phyloP scores from a whole-genome alignment of 2,329 filamentous ascomycete species.

The Alternaria metachromatica region DNA sequence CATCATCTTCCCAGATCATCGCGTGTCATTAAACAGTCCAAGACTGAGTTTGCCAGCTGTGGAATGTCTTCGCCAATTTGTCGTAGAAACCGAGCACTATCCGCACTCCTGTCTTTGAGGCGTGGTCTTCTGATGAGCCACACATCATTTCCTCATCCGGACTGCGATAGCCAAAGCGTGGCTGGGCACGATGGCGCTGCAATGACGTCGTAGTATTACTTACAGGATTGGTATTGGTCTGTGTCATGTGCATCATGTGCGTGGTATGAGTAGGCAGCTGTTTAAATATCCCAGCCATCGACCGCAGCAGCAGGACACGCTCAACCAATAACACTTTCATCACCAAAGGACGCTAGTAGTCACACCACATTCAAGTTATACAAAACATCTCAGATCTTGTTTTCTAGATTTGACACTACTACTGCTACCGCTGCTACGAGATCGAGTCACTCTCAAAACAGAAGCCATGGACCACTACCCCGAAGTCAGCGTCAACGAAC shows the following conservation, averaged over 20 bases:
- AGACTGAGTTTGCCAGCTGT: conserved; percentile 1
- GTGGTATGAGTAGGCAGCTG: conserved; percentile 8
- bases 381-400: neutral
- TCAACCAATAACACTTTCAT: neutral
- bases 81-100: neutral
- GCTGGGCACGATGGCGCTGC: conserved; percentile 14
- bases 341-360: neutral
- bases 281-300: conserved; percentile 2
- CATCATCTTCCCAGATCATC: neutral
- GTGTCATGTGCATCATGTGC: conserved; percentile 4
- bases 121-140: conserved; percentile 21
- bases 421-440: neutral
- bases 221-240: conserved; percentile 8
- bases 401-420: neutral
- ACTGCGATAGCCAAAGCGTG: conserved; percentile 13
- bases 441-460: neutral
- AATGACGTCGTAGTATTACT: conserved; percentile 24
- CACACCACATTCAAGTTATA: neutral
- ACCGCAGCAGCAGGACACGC: neutral
- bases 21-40: neutral
- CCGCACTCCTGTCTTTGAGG: neutral
- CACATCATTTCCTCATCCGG: conserved; percentile 23
- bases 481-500: conserved; percentile 28
- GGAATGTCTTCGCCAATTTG: neutral
- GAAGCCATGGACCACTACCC: conserved; percentile 31